A percentile compares a stretch with the other conserved stretches of the same genome.
phyloP scores from a whole-genome alignment of 441 rosid species.

The Erodium texanum region DNA sequence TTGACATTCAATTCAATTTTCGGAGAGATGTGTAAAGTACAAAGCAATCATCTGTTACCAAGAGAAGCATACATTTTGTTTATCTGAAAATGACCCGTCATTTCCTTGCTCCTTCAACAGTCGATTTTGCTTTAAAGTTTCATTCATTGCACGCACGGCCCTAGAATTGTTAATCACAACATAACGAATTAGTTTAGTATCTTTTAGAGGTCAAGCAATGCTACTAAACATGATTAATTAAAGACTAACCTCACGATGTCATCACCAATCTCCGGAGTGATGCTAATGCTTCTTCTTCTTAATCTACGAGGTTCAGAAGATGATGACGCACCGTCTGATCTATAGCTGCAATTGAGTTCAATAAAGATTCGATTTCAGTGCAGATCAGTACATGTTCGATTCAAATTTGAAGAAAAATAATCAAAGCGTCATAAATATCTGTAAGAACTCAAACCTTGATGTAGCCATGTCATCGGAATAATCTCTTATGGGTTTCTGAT shows the following conservation, averaged over 20 bases:
- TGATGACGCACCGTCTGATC: conserved; percentile 80
- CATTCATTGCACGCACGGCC: conserved; percentile 99
- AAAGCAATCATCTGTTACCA: conserved; percentile 6
- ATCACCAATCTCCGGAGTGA: conserved; percentile 99
- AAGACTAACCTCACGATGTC: conserved; percentile 89
- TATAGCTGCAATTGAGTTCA: conserved; percentile 34
- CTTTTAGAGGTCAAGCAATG: background rate
- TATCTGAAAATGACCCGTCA: conserved; percentile 50
- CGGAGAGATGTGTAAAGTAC: background rate
- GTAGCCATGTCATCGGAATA: conserved; percentile 52
- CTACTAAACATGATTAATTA: conserved; percentile 17
- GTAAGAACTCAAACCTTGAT: too few species aligned
- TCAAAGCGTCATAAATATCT: background rate
- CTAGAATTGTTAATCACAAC: conserved; percentile 34
- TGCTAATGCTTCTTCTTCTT: conserved; percentile 97
- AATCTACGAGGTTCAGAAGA: conserved; percentile 70
- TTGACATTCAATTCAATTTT: background rate
- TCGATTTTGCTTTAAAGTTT: conserved; percentile 92
- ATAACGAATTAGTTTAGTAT: too few species aligned
- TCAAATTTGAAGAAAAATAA: background rate
- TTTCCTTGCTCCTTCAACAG: conserved; percentile 48
- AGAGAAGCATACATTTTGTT: conserved; percentile 46
- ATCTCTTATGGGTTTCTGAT: conserved; percentile 58
- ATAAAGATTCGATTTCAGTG: conserved; percentile 19
- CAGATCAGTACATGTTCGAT: background rate